Conservation (phyloP, 805 yeast genomes). For the Isabelozyma gotoi region DNA sequence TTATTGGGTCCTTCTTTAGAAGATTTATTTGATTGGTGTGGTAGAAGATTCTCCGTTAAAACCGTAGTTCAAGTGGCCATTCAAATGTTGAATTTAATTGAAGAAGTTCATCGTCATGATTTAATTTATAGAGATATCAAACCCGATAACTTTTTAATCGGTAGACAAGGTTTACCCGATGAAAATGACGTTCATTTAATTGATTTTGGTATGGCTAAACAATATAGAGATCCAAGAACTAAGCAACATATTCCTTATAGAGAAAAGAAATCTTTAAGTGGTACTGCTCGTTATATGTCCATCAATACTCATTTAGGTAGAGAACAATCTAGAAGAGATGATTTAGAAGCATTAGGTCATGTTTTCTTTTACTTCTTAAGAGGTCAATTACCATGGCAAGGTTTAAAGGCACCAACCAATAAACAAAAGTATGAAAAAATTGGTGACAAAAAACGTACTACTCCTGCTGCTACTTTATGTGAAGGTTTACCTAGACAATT, state of each 20-base stretch:
- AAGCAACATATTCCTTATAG: conserved; percentile 81
- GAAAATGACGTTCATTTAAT: conserved; percentile 71
- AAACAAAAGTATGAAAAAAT: conserved; percentile 81
- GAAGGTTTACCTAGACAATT: conserved; percentile 69
- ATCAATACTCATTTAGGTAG: conserved; percentile 85
- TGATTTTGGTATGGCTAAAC: conserved; percentile 88
- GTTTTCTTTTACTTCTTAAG: conserved; percentile 76
- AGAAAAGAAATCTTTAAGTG: conserved; percentile 76
- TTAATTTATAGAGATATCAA: conserved; percentile 79
- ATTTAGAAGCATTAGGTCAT: conserved; percentile 78
- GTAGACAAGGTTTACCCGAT: conserved; percentile 57
- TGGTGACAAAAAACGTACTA: conserved; percentile 75
- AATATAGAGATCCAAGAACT: conserved; percentile 76
- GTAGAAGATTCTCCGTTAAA: conserved; percentile 66
- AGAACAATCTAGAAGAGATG: conserved; percentile 82
- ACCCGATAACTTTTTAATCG: conserved; percentile 80
- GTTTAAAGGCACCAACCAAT: conserved; percentile 84
- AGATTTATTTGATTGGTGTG: conserved; percentile 87
- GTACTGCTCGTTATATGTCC: conserved; percentile 86
- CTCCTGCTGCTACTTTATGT: conserved; percentile 62
- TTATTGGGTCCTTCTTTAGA: conserved; percentile 78
- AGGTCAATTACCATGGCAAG: conserved; percentile 88
- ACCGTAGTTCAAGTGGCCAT: conserved; percentile 74
- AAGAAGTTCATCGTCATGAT: conserved; percentile 74
- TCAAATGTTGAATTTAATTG: conserved; percentile 74